Conservation (phyloP, 2,329 filamentous ascomycete species). For the Aspergillus alliaceus region DNA sequence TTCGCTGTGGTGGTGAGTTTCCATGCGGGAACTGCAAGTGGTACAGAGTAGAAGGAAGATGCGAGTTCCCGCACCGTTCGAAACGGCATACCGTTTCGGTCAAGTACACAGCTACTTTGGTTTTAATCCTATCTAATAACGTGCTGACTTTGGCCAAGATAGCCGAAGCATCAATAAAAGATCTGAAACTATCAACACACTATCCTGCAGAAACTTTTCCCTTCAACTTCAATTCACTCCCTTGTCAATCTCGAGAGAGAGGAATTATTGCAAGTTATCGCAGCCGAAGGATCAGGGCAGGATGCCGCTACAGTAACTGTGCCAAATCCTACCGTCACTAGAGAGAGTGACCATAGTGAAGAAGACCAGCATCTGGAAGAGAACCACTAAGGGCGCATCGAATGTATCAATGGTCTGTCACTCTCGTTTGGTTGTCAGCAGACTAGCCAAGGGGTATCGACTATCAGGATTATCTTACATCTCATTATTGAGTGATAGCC, state of each 20-base stretch:
- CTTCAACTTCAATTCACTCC: not conserved
- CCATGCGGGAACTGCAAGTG: constrained; percentile 9
- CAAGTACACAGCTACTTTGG: not conserved
- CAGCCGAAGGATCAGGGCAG: not conserved
- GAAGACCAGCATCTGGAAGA: not conserved
- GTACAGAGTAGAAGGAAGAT: constrained; percentile 4
- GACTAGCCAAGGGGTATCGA: not conserved
- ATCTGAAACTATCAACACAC: not conserved
- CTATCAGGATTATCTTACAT: not conserved
- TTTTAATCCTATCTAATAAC: not conserved
- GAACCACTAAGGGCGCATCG: not conserved
- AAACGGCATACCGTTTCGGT: not conserved
- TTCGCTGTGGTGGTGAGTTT: constrained; percentile 8
- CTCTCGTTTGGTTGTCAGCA: not conserved
- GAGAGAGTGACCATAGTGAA: not conserved
- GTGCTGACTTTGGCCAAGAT: not conserved
- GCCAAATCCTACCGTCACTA: not conserved
- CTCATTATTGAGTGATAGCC: not conserved
- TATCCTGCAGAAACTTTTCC: not conserved
- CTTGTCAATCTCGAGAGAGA: not conserved
- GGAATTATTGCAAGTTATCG: not conserved
- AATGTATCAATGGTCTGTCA: not conserved
- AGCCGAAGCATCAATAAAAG: not conserved
- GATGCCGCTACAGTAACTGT: not conserved
- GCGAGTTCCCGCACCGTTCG: constrained; percentile 4